Conservation (phyloP, 2,329 filamentous ascomycete genomes). For the Monosporascus ibericus region DNA sequence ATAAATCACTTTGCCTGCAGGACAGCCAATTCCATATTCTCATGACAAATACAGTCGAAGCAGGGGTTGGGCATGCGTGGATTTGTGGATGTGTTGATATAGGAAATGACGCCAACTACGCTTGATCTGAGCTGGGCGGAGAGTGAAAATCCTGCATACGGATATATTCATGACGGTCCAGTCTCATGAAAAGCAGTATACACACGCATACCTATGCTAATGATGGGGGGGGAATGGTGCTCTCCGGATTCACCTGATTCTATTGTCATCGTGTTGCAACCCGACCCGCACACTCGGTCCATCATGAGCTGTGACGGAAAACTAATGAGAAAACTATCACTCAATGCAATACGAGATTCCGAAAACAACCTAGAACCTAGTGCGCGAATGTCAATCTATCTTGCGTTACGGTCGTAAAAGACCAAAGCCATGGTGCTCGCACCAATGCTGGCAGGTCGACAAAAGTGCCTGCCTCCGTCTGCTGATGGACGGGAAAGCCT, state of each 20-base stretch:
- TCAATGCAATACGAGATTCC: conserved; percentile 27
- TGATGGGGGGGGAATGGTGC: background rate
- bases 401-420: conserved; percentile 16
- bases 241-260: conserved; percentile 14
- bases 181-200: too few species aligned
- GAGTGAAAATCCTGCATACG: too few species aligned
- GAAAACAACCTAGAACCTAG: conserved; percentile 25
- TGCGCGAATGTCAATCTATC: conserved; percentile 27
- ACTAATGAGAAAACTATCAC: conserved; percentile 28
- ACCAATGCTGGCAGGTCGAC: conserved; percentile 22
- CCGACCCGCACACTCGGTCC: conserved; percentile 10
- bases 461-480: conserved; percentile 10
- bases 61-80: background rate
- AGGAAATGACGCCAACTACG: too few species aligned
- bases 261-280: conserved; percentile 15
- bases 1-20: too few species aligned
- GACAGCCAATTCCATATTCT: background rate
- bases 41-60: background rate
- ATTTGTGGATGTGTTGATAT: background rate
- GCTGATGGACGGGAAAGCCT: conserved; percentile 6
- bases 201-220: background rate
- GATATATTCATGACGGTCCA: too few species aligned
- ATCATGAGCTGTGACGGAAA: conserved; percentile 15
- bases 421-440: conserved; percentile 20
- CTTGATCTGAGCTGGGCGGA: too few species aligned